Conservation (phyloP, 208 protist genomes). For the Herpetomonas samuelpessoai region DNA sequence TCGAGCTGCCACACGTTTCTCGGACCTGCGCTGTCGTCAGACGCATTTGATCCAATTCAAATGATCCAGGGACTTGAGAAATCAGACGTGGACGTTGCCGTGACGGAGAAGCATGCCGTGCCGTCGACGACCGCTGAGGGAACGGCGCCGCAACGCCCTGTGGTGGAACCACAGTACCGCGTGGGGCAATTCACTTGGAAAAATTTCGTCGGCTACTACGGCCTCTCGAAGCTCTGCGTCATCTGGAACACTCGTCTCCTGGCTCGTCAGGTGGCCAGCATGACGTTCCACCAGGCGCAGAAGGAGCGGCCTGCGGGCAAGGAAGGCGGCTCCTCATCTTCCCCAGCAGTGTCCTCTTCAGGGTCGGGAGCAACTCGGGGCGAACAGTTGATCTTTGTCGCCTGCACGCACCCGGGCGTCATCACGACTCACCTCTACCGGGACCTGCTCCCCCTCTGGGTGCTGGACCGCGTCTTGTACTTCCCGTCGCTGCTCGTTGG, state of each 20-base stretch:
- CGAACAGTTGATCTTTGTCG: slow-evolving; percentile 57
- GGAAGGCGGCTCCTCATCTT: not conserved
- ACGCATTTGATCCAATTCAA: slow-evolving; percentile 32
- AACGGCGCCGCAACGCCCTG: not conserved
- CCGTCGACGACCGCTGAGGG: not conserved
- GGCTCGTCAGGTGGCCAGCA: slow-evolving; percentile 36
- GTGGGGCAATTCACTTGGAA: slow-evolving; percentile 40
- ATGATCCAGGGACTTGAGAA: slow-evolving; percentile 62
- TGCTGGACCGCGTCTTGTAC: slow-evolving; percentile 77
- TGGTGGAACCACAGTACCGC: slow-evolving; percentile 14
- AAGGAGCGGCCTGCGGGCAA: slow-evolving; percentile 3
- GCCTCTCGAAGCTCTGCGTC: slow-evolving; percentile 82
- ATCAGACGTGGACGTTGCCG: slow-evolving; percentile 4
- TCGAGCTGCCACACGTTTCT: slow-evolving; percentile 87
- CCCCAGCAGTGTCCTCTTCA: not conserved
- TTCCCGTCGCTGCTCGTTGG: slow-evolving; percentile 79
- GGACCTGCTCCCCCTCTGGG: slow-evolving; percentile 59
- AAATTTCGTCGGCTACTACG: slow-evolving; percentile 86
- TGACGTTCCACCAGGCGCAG: slow-evolving; percentile 18
- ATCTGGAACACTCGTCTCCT: slow-evolving; percentile 81
- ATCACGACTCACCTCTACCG: slow-evolving; percentile 81
- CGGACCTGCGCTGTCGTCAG: slow-evolving; percentile 10
- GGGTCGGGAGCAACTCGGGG: not conserved
- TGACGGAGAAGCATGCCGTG: not conserved
- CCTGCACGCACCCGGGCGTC: slow-evolving; percentile 78